Percentiles rank a stretch among this genome's conserved stretches.
phyloP scores from a whole-genome alignment of 768 basidiomycete genomes.

The Chalciporus piperatus region DNA sequence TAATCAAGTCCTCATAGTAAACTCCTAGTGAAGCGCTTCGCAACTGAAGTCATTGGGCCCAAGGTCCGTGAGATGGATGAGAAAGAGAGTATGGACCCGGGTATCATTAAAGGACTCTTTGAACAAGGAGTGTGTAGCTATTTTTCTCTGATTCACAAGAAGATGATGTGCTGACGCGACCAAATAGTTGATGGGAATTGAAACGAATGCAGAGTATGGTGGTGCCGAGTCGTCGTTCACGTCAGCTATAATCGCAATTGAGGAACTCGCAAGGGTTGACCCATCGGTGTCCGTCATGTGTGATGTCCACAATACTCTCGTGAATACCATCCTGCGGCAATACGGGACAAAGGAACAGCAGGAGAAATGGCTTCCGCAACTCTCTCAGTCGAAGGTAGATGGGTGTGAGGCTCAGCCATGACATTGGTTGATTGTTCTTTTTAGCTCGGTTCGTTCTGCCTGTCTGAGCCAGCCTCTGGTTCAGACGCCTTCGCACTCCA shows the following conservation, averaged over 20 bases:
- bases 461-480: conserved; percentile 90
- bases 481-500: conserved; percentile 97
- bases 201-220: conserved; percentile 78
- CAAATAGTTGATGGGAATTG: conserved; percentile 92
- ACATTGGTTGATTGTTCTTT: background rate
- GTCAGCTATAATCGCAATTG: conserved; percentile 92
- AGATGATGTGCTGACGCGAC: background rate
- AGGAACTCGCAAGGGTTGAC: conserved; percentile 95
- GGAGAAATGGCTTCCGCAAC: conserved; percentile 82
- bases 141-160: background rate
- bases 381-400: conserved; percentile 72
- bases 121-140: conserved; percentile 79
- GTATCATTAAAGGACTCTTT: conserved; percentile 82
- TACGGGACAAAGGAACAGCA: conserved; percentile 84
- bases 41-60: conserved; percentile 84
- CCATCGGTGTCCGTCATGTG: conserved; percentile 95
- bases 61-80: conserved; percentile 98
- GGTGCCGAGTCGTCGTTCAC: conserved; percentile 93
- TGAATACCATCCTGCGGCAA: conserved; percentile 89
- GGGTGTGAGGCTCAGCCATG: background rate
- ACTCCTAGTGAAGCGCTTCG: conserved; percentile 76
- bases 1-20: background rate
- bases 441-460: conserved; percentile 92
- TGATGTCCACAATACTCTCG: conserved; percentile 98
- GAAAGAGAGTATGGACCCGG: conserved; percentile 90